Evolutionary conservation across 208 protist species (phyloP), one percentile per base, ranked within the genome.

Genomic region (Leishmania major): DNA sequence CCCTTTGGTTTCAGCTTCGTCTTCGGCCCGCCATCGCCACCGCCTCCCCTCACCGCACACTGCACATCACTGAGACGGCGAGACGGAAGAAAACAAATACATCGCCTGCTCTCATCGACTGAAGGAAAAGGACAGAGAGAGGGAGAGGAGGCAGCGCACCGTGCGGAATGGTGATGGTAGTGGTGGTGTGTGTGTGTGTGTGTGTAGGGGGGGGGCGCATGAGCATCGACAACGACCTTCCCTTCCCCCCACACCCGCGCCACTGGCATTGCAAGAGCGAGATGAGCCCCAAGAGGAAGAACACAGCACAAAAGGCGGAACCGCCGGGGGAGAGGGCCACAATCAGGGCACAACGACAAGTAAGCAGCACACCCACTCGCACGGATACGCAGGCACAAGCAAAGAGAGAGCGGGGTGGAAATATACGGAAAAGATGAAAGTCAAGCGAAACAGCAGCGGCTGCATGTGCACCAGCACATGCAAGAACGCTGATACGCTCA

Each of bases 271-370:
- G 43, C 43, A 5, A 45, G 43, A 45, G 43, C 43, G 43, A 45
- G 43, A 45, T 4, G 43, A 45, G 43, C 43, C 43, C 6, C 3
- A 45, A 45, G 43, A 45, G 43, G 43, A 7, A 45, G 43, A 45
- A 7, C 43, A 45, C 43, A 0, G 43, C 3, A 45, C 43, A 45
- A 7, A 45, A 45, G 0, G 43, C 43, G 43, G 43, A 45, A 10
- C 43, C 43, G 5, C 43, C 5, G 19, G 55, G 55, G 55, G 22
- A 28, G 55, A 43, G 55, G 57, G 75, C 51, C 74, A 4, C 31
- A 82, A 78, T 60, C 74, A 45, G 78, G 35, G n/a, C 15, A 82
- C n/a, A 75, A 11, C 28, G 37, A 22, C 22, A 60, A 15, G 15
- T 37, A 8, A 75, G 40, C 37, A 71, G 49, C 28, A 25, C 40